Base-by-base conservation (phyloP, 108 stramenopile species). In the Fragilaria crotonensis region DNA sequence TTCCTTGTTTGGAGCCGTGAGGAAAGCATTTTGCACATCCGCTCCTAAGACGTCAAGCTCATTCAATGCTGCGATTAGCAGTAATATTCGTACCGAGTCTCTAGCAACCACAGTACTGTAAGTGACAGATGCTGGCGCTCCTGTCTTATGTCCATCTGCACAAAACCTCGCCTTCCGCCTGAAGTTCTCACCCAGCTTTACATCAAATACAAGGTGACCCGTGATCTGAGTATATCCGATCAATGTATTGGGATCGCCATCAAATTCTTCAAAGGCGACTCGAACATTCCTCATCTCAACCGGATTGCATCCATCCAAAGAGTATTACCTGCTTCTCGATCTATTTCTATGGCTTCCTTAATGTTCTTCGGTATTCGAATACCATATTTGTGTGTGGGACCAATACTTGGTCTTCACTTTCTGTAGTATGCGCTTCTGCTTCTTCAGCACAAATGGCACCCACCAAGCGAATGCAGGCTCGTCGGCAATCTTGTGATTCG, bases 141-240 rank as follows among this genome's bases (percentile, higher is more conserved):
- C n/a, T n/a, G n/a, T n/a, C n/a, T n/a, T n/a, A 59, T 85, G 64
- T n/a, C 83, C 81, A 18, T 59, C 77, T 5, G 80, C 84, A 0
- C 71, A 66, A 0, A 68, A 21, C 11, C 78, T 49, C 0, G 77
- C 72, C 48, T 85, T 85, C 9, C 70, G 17, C 25, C 45, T n/a
- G n/a, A n/a, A n/a, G n/a, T n/a, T n/a, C n/a, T n/a, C n/a, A n/a
- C n/a, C n/a, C n/a, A n/a, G n/a, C n/a, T n/a, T n/a, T n/a, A n/a
- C n/a, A n/a, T n/a, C n/a, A n/a, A n/a, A n/a, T n/a, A n/a, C n/a
- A n/a, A n/a, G n/a, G n/a, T n/a, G n/a, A n/a, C n/a, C n/a, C n/a
- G n/a, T n/a, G n/a, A n/a, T n/a, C n/a, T n/a, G 29, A 33, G 71
- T 53, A n/a, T 67, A 57, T 26, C 31, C 55, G 20, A 7, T 60